Conservation (phyloP, 2,329 filamentous ascomycete genomes). For the Colletotrichum aenigma region DNA sequence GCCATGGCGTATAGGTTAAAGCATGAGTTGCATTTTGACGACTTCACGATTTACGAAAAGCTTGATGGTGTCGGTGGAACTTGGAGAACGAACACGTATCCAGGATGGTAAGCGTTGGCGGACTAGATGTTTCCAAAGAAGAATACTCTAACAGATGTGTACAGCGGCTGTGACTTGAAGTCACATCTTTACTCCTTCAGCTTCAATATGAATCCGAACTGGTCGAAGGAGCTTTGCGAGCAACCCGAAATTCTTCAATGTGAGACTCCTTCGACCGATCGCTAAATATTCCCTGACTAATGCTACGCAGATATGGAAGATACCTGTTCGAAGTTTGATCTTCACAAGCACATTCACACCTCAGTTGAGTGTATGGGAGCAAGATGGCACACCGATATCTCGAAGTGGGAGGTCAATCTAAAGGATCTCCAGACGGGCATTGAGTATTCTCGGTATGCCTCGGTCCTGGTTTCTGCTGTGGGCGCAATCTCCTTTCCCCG, state of each 20-base stretch:
- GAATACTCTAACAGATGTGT: background rate
- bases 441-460: conserved; percentile 19
- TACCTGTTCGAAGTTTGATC: conserved; percentile 24
- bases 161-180: conserved; percentile 31
- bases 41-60: conserved; percentile 36
- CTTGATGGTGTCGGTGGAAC: conserved; percentile 32
- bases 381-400: conserved; percentile 19
- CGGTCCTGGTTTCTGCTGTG: conserved; percentile 30
- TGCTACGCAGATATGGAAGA: conserved; percentile 14
- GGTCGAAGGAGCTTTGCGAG: conserved; percentile 37
- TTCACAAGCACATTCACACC: conserved; percentile 25
- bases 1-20: background rate
- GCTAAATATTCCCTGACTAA: background rate
- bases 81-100: conserved; percentile 34
- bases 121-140: background rate
- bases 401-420: conserved; percentile 24
- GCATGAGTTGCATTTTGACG: conserved; percentile 30
- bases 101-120: conserved; percentile 27
- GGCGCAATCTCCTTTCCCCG: conserved; percentile 27
- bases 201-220: conserved; percentile 43
- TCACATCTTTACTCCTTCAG: conserved; percentile 46
- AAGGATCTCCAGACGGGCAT: conserved; percentile 20
- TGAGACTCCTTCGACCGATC: background rate
- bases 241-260: conserved; percentile 38
- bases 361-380: conserved; percentile 25